Conservation (phyloP, 805 yeast species). For the Hanseniaspora pseudoguilliermondii region DNA sequence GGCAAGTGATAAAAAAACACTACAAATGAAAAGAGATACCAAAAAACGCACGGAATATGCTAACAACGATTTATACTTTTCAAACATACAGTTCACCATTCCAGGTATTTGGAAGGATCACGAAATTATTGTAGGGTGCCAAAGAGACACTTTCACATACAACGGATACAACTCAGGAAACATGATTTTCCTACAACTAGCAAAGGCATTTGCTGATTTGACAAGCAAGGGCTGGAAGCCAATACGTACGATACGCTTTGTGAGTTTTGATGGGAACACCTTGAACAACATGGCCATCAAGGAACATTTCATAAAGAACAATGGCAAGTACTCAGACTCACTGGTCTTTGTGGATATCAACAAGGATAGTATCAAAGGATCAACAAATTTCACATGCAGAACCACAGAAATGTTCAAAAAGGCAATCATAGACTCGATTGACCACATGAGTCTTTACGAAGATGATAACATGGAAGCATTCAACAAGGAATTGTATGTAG, state of each 20-base stretch:
- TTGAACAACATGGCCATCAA: slow-evolving; percentile 55
- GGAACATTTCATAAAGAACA: slow-evolving; percentile 63
- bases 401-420: slow-evolving; percentile 47
- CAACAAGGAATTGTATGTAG: not conserved
- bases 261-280: slow-evolving; percentile 76
- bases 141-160: slow-evolving; percentile 39
- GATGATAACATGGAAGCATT: not conserved
- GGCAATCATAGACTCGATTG: slow-evolving; percentile 35
- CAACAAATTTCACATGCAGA: slow-evolving; percentile 32
- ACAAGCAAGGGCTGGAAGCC: slow-evolving; percentile 55
- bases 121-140: slow-evolving; percentile 42
- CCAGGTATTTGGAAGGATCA: slow-evolving; percentile 44
- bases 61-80: slow-evolving; percentile 27
- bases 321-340: slow-evolving; percentile 34
- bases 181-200: slow-evolving; percentile 38
- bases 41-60: slow-evolving; percentile 30
- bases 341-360: slow-evolving; percentile 35
- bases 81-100: slow-evolving; percentile 41
- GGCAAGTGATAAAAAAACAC: not conserved
- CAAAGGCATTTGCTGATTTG: slow-evolving; percentile 38
- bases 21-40: not conserved
- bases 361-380: slow-evolving; percentile 38
- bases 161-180: slow-evolving; percentile 42
- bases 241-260: slow-evolving; percentile 51
- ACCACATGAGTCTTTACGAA: slow-evolving; percentile 28